Base-by-base conservation (phyloP, 768 basidiomycete genomes). In the Kwoniella botswanensis region DNA sequence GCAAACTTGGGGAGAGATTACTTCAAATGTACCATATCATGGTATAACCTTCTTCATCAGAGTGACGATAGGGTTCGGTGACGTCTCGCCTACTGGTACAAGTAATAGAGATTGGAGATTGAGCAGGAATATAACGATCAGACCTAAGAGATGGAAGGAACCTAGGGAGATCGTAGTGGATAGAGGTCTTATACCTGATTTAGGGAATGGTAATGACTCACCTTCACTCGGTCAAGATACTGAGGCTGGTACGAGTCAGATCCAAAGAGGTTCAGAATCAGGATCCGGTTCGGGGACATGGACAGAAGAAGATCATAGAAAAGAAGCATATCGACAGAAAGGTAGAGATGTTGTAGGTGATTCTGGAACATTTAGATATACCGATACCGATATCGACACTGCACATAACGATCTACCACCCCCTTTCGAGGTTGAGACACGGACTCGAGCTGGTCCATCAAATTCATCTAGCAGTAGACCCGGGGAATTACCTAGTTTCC, bases 1-100 rank as follows among this genome's bases (percentile, higher is more conserved):
- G 82, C 90, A 66, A 86, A 85, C 75, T 63, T 92, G 90, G 76
- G 88, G 90, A 15, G 88, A 91, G 35, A 91, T 93, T 79, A 90
- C 91, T 0, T 93, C 95, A 82, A 84, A 87, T 3, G 93, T 94
- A 0, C 87, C 95, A 13, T 86, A 96, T 43, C 95, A 97, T 82
- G 85, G 86, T n/a, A 89, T 96, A 24, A 86, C 88, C 1, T 98
- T 97, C 83, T 86, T 88, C 52, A 85, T 98, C 64, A 87, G 88
- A 63, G 85, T 94, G 22, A 88, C 89, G 71, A 84, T 90, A 17
- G 92, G 93, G 3, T 94, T 95, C 83, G 76, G 78, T 4, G 69
- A 59, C 10, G 65, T 66, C 43, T 69, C 62, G 2, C 58, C 70
- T 3, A 63, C 42, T 11, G 42, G 15, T 26, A 55, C 61, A 35